These are phyloP conservation scores for Xylogone sp. DNA, from an alignment of 2,329 filamentous ascomycete genomes.

Conservation along the genomic window DNA sequence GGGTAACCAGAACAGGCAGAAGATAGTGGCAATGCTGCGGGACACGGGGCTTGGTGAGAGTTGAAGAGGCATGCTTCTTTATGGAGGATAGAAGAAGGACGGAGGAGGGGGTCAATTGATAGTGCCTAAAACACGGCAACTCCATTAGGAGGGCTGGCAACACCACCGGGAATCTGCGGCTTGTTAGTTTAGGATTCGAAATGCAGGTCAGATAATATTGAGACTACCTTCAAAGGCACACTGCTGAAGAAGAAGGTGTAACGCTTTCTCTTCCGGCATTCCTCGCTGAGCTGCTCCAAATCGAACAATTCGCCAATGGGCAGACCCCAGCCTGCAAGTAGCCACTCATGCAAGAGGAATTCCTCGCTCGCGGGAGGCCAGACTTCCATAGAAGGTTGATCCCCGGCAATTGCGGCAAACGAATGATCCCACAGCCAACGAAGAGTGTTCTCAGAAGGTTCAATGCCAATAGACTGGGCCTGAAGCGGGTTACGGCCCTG, in stretches of 20 bases:
- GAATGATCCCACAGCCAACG: constrained; percentile 26
- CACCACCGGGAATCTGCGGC: constrained; percentile 46
- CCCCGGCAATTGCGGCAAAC: constrained; percentile 24
- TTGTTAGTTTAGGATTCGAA: too few species aligned
- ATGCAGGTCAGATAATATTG: too few species aligned
- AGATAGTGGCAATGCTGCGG: too few species aligned
- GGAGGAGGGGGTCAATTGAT: too few species aligned
- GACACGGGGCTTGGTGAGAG: too few species aligned
- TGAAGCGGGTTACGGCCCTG: background rate
- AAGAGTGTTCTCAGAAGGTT: constrained; percentile 12
- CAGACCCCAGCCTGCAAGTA: constrained; percentile 23
- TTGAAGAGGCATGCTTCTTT: too few species aligned
- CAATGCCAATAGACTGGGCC: constrained; percentile 15
- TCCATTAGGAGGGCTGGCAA: constrained; percentile 43
- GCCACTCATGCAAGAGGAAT: constrained; percentile 20
- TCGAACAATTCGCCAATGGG: constrained; percentile 27
- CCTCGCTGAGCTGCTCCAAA: constrained; percentile 37
- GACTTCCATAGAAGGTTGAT: constrained; percentile 23
- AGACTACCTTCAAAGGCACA: constrained; percentile 54
- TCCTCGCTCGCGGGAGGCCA: constrained; percentile 17
- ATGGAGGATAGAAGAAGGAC: too few species aligned
- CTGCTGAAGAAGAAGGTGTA: constrained; percentile 63
- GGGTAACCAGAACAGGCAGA: too few species aligned
- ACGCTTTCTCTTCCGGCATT: constrained; percentile 47
- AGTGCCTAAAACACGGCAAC: constrained; percentile 40